Base-by-base conservation (phyloP, 23 red algal species). In the Gracilaria caudata region DNA sequence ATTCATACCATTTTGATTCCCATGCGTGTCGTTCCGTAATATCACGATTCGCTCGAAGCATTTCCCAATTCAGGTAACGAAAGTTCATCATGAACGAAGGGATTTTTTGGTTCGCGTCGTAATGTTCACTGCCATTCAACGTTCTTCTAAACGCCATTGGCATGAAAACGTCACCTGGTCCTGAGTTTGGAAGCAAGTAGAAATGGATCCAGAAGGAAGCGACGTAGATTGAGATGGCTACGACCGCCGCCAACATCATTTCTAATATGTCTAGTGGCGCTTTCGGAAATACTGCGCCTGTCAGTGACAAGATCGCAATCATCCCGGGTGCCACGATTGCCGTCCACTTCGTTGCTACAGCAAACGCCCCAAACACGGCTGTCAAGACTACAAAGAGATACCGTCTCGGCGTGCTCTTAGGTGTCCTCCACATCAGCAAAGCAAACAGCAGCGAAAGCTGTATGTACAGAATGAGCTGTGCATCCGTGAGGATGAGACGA, bases 91-190 rank as follows among this genome's bases (percentile, higher is more conserved):
- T 32, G 77, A 99, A 99, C 24, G 77, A 83, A 12, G 70, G 41
- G 0, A 3, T 35, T 36, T 53, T 23, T 24, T 58, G 55, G 7
- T 16, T 43, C 16, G 63, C 41, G 64, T 82, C 78, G 86, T 94
- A 99, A 40, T 60, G 51, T 36, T 83, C 64, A 81, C 73, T 89
- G 1, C 93, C 97, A 38, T 91, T 88, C 57, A 99, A 79, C 17
- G 86, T 86, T 37, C 80, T 80, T 63, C 81, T 76, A 51, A 99
- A 99, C 23, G 82, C 92, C 20, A 76, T 49, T 46, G 61, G 58
- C 97, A 99, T 99, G 57, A 95, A 95, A 26, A 80, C 91, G 82
- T 95, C 97, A 46, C 97, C 97, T 0, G 80, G 46, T 29, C 97
- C 97, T 2, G 84, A 90, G 21, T 43, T 73, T 11, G 85, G 86